A percentile compares a stretch with the other conserved stretches of the same genome.
phyloP scores from a whole-genome alignment of 2,329 filamentous ascomycete species.

The Claviceps digitariae region DNA sequence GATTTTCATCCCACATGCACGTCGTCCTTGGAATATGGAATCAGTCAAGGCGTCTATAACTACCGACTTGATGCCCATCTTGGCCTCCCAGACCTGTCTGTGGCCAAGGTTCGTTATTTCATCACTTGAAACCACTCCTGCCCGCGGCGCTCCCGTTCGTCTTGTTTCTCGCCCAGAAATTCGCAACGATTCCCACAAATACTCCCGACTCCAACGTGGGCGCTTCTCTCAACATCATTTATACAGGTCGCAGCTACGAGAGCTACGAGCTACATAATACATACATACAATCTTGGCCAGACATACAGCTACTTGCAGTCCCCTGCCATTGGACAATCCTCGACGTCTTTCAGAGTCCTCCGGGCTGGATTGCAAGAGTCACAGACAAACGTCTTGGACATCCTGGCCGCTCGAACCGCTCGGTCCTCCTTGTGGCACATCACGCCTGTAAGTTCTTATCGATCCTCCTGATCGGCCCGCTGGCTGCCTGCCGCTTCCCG shows the following conservation, averaged over 20 bases:
- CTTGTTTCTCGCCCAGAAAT: not conserved
- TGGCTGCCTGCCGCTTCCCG: constrained; percentile 1
- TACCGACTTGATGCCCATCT: constrained; percentile 4
- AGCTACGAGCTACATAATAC: too few species aligned
- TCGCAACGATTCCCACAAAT: too few species aligned
- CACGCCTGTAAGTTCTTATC: constrained; percentile 2
- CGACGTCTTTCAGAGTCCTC: not conserved
- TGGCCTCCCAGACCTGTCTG: constrained; percentile 15
- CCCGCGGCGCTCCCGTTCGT: not conserved
- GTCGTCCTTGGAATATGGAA: not conserved
- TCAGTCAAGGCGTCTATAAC: constrained; percentile 1
- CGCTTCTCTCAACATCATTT: too few species aligned
- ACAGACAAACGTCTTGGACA: not conserved
- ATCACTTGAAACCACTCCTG: not conserved
- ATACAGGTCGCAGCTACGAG: not conserved
- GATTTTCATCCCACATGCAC: not conserved
- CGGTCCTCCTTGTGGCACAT: constrained; percentile 4
- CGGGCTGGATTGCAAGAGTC: not conserved
- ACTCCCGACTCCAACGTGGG: not conserved
- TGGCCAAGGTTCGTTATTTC: constrained; percentile 12
- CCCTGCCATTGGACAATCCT: too few species aligned
- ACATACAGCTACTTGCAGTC: not conserved
- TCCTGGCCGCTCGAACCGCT: constrained; percentile 2
- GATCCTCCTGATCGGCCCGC: constrained; percentile 1
- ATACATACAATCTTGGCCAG: not conserved